Conservation (phyloP, 768 basidiomycete genomes). For the Rhodotorula babjevae region DNA sequence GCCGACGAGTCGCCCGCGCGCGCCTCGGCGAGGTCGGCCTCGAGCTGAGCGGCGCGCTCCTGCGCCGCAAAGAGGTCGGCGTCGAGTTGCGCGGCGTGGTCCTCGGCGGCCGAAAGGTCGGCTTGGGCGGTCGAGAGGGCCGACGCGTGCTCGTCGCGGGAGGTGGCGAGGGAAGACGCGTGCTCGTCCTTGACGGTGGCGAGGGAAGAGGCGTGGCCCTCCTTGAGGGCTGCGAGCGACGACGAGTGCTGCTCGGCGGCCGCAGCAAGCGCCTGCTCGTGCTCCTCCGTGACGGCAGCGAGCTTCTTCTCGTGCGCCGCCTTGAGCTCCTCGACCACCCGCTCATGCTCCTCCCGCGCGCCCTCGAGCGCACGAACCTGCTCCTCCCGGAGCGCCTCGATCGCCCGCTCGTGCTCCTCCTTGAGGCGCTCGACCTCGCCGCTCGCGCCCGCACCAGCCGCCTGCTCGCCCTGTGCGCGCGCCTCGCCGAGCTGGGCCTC, state of each 20-base stretch:
- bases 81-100: conserved; percentile 3
- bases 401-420: no score
- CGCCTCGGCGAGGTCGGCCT: neutral
- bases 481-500: neutral
- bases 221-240: neutral
- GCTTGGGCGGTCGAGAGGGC: neutral
- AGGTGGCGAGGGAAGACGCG: neutral
- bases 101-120: neutral
- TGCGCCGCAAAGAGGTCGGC: neutral
- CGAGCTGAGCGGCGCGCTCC: neutral
- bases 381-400: no score
- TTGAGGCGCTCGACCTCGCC: neutral
- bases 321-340: no score
- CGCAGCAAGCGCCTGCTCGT: neutral
- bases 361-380: no score
- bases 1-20: no score
- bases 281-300: neutral
- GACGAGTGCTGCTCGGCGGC: neutral
- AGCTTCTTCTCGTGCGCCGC: no score
- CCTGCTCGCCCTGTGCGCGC: neutral
- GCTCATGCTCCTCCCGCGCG: no score
- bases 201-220: neutral
- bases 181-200: neutral
- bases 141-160: neutral
- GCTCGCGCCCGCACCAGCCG: neutral